Evolutionary conservation across 305 asterid species (phyloP), one percentile per base, ranked within the genome.

Genomic region (Ilex paraguariensis): DNA sequence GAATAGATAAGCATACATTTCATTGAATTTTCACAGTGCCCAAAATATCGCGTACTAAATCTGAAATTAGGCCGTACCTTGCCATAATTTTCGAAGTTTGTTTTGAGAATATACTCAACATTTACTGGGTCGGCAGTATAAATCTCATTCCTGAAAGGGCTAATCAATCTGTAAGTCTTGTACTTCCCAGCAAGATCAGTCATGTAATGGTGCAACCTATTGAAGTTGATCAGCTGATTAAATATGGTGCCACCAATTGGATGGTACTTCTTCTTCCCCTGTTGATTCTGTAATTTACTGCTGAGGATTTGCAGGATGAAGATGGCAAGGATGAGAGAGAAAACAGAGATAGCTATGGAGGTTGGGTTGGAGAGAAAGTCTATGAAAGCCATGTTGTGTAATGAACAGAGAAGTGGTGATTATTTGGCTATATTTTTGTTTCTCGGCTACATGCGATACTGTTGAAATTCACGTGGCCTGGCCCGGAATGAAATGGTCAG

Each of bases 81-180:
- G 63, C 79, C 91, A 50, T 85, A 88, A 62, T 88, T 86, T 0
- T 74, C 70, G 62, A 88, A 86, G 71, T 88, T 88, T 14, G 92
- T 84, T 63, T 82, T 85, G 64, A 88, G 90, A 21, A 36, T 36
- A 36, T 36, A 36, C 61, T 16, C 74, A 78, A 78, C 66, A 62
- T 71, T 71, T 15, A 45, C 57, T 5, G 80, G 83, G 59, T 78
- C 83, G 6, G 68, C 74, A 33, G 78, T 78, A 54, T 78, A 78
- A 28, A 78, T 54, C 49, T 71, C 80, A 68, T 66, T 65, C 16
- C 59, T 21, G 71, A 30, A 45, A 54, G 59, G 61, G 14, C 59
- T 7, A 60, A 67, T 60, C 64, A 67, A n/a, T 57, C 66, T 60
- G 59, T 60, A 68, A 59, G 54, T 62, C 53, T 14, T 61, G 48